phyloP scores from a whole-genome alignment of 2,329 filamentous ascomycete species.

The Xylaria sp. region DNA sequence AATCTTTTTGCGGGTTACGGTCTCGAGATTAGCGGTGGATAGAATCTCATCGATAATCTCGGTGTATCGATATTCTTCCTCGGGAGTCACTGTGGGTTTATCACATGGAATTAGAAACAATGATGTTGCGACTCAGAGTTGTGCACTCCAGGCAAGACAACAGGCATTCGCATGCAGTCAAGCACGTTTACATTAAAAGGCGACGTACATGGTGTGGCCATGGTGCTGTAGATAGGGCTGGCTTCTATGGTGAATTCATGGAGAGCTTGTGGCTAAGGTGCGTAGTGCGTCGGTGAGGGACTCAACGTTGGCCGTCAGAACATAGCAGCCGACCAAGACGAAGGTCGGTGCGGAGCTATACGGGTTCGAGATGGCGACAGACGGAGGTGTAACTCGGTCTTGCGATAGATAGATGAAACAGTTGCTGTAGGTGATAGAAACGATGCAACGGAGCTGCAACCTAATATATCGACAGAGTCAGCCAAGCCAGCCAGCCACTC shows the following conservation, averaged over 20 bases:
- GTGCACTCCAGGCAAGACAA: background rate
- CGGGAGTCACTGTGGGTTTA: slow-evolving; percentile 39
- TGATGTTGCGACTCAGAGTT: background rate
- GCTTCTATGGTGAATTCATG: slow-evolving; percentile 11
- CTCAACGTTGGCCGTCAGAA: slow-evolving; percentile 10
- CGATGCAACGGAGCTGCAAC: background rate
- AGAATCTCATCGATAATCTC: slow-evolving; percentile 57
- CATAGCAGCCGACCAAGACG: slow-evolving; percentile 15
- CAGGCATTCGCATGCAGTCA: background rate
- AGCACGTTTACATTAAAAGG: background rate
- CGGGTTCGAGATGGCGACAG: background rate
- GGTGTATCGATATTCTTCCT: slow-evolving; percentile 50
- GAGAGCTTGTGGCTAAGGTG: slow-evolving; percentile 1
- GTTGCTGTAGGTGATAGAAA: background rate
- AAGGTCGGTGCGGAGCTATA: slow-evolving; percentile 5
- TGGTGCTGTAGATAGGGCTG: slow-evolving; percentile 17
- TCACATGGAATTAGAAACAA: slow-evolving; percentile 12
- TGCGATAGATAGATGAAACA: background rate
- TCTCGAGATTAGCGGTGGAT: slow-evolving; percentile 52
- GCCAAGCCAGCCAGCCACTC: background rate
- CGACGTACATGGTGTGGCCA: slow-evolving; percentile 28
- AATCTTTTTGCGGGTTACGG: slow-evolving; percentile 60
- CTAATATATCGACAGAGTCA: background rate
- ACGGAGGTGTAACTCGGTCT: background rate
- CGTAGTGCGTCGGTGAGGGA: slow-evolving; percentile 1